Base-by-base conservation (phyloP, 371 early-diverging fungal genomes). In the Syncephalastrum racemosum region DNA sequence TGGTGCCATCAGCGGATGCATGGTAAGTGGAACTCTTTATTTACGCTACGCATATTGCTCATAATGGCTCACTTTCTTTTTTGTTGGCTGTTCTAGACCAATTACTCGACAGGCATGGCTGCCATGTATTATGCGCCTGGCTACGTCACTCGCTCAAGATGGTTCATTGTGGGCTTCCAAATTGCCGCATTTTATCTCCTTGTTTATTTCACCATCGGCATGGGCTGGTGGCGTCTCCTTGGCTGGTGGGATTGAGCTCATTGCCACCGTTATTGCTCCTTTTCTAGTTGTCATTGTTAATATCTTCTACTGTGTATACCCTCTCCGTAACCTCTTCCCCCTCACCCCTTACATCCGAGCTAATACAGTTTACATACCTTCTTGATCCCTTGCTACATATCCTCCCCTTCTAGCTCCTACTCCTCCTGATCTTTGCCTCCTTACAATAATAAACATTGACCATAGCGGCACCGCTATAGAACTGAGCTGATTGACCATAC, bases 141-240 rank as follows among this genome's bases (percentile, higher is more conserved):
- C 3, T 84, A 78, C 48, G 70, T 89, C 3, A 55, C 77, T 4
- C 78, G 83, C 42, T 58, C 66, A 1, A 66, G 64, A 46, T 92
- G 90, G 90, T 83, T 90, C 51, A 22, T 66, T 1, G 58, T 85
- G 42, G 92, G 92, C 5, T 50, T 77, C 22, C 41, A 71, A 22
- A 44, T 86, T 15, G 77, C 85, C 4, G 13, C 79, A 0, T 57
- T 86, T 3, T 80, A 83, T 50, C 31, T 90, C 0, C 12, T 53
- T 24, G 58, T 89, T 0, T 84, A 83, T 54, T 80, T 83, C 16
- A 82, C 89, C 0, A 63, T 85, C 0, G 92, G 92, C 5, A 50
- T 86, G 60, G 52, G 63, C 0, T 92, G 90, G 90, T 90, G 87
- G 87, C 83, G 77, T 50, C 4, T 86, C 3, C 54, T 91, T 12